These are phyloP conservation scores for Globisporangium acanthophoron DNA, from an alignment of 352 stramenopile genomes.

Conservation along the genomic window DNA sequence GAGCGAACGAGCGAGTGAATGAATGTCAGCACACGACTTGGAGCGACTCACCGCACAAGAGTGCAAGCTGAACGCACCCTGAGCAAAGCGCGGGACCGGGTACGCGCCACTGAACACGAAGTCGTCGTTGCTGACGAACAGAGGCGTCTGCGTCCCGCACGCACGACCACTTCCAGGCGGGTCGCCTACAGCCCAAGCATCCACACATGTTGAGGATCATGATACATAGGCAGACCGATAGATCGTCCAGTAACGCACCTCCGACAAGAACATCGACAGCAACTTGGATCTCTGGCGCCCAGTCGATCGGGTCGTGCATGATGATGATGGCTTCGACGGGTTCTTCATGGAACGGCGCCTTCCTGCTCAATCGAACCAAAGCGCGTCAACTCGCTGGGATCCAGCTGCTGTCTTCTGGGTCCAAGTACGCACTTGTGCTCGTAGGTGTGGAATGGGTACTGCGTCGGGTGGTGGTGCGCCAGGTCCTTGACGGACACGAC, in stretches of 20 bases:
- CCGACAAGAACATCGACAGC: conserved; percentile 85
- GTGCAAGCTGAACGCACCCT: conserved; percentile 27
- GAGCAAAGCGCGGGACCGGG: conserved; percentile 75
- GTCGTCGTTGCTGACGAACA: conserved; percentile 86
- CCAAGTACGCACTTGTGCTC: conserved; percentile 40
- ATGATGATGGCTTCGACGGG: conserved; percentile 84
- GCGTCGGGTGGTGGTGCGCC: conserved; percentile 54
- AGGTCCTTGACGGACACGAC: conserved; percentile 72
- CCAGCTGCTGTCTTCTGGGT: too few species aligned
- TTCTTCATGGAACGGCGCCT: conserved; percentile 50
- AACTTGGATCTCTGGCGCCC: conserved; percentile 87
- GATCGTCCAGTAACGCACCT: conserved; percentile 10
- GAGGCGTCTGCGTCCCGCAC: conserved; percentile 56
- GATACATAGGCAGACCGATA: neutral
- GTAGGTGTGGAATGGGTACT: conserved; percentile 80
- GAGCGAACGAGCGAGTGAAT: neutral
- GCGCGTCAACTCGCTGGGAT: neutral
- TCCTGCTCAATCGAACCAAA: neutral
- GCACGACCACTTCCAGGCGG: conserved; percentile 51
- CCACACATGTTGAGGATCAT: neutral
- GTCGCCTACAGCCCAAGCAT: conserved; percentile 22
- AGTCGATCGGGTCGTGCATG: conserved; percentile 89
- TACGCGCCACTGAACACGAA: conserved; percentile 86
- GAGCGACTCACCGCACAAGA: conserved; percentile 5
- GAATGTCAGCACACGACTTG: neutral